These are phyloP conservation scores for Akanthomyces uredinophilus DNA, from an alignment of 2,329 filamentous ascomycete genomes.

Conservation along the genomic window DNA sequence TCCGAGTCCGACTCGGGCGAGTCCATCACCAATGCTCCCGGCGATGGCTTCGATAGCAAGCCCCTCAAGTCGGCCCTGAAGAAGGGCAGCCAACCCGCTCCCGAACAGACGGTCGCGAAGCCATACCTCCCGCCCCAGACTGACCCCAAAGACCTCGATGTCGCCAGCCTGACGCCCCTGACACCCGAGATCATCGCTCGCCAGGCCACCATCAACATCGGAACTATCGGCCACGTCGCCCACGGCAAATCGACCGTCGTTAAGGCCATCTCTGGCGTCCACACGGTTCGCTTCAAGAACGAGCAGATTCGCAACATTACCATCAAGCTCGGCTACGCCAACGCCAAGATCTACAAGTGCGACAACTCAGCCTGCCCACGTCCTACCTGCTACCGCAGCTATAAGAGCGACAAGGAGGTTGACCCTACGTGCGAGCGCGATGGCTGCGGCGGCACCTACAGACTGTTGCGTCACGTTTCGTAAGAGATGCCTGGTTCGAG, in stretches of 20 bases:
- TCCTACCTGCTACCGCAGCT: constrained; percentile 92
- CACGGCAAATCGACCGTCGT: constrained; percentile 99
- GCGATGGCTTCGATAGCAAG: constrained; percentile 58
- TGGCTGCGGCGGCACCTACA: constrained; percentile 82
- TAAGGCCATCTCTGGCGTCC: constrained; percentile 97
- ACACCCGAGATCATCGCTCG: constrained; percentile 96
- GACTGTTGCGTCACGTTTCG: constrained; percentile 87
- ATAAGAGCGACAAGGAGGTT: constrained; percentile 98
- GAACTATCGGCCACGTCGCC: constrained; percentile 96
- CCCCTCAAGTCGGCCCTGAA: constrained; percentile 82
- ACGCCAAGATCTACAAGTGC: constrained; percentile 99
- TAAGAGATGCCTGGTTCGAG: constrained; percentile 40
- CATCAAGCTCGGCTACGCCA: constrained; percentile 99
- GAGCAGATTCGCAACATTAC: constrained; percentile 98
- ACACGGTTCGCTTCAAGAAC: constrained; percentile 99
- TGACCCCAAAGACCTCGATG: constrained; percentile 82
- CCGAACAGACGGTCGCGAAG: constrained; percentile 50
- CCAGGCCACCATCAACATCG: constrained; percentile 98
- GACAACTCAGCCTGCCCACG: constrained; percentile 86
- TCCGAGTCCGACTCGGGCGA: constrained; percentile 65
- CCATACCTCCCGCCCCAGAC: constrained; percentile 75
- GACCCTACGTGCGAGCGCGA: constrained; percentile 94
- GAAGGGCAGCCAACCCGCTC: constrained; percentile 55
- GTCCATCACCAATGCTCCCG: constrained; percentile 52
- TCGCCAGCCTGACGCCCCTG: constrained; percentile 73